Evolutionary conservation across 2,329 filamentous ascomycete species (phyloP), one percentile per base, ranked within the genome.

Genomic region (Colletotrichum sp.): DNA sequence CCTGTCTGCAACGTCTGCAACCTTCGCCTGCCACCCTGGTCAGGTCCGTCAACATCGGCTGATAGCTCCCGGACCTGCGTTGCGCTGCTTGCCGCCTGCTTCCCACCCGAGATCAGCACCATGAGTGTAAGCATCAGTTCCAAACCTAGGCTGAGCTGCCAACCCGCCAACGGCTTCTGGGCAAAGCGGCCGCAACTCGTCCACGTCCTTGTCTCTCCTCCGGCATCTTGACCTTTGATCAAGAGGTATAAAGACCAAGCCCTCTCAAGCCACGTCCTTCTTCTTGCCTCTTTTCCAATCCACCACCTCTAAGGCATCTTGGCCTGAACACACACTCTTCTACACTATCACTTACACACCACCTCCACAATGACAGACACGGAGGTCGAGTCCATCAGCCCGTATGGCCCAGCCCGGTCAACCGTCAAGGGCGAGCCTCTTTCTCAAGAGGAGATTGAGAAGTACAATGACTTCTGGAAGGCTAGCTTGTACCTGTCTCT

Each of bases 401-500:
- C 93, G 9, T 95, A 90, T 81, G 93, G 93, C 79, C 83, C 86
- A 69, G 93, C 93, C 80, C 90, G 93, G 69, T 92, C 93, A 30
- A 94, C 93, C 1, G 81, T 94, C 79, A 86, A 90, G 83, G 90
- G 89, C 80, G 85, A 88, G 76, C 93, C 93, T 13, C 89, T 96
- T 71, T 91, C 88, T 76, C 81, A 89, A 21, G 92, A 95, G 60
- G 93, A 96, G 78, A 83, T 95, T 74, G 88, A 90, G 78, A 91
- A 93, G 83, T 93, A 92, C 84, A 92, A 93, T 81, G 92, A 93
- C 80, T 95, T 93, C 84, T 95, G 95, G 87, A 90, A 92, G 78
- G 94, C 94, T 70, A 94, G 92, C 78, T 86, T 95, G 81, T 96
- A 96, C 82, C 90, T 96, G 67, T 93, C 93, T 79, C 85, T 96